phyloP scores from a whole-genome alignment of 129 eudicot species.

The Pulicaria dysenterica region DNA sequence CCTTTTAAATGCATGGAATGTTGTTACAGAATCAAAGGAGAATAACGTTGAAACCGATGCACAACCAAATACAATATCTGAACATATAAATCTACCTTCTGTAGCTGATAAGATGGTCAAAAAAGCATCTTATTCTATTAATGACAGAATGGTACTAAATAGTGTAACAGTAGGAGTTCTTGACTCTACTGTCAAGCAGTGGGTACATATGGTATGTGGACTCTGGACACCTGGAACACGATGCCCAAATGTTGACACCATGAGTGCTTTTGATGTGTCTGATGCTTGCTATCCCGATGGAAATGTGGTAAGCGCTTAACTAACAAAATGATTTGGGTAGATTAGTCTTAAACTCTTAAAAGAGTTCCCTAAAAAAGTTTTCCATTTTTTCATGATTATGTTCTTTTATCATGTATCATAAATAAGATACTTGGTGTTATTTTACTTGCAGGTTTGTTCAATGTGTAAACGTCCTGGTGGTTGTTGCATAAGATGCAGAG shows the following conservation, averaged over 20 bases:
- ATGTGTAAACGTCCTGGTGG: constrained; percentile 66
- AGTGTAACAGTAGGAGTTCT: constrained; percentile 50
- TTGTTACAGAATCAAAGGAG: constrained; percentile 33
- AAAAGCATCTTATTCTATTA: constrained; percentile 21
- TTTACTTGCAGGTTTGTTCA: constrained; percentile 49
- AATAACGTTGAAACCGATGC: constrained; percentile 24
- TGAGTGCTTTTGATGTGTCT: constrained; percentile 73
- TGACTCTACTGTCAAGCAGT: constrained; percentile 58
- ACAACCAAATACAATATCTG: constrained; percentile 24
- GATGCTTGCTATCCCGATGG: constrained; percentile 42
- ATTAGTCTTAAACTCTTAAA: background rate
- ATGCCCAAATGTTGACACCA: constrained; percentile 70
- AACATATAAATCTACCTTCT: constrained; percentile 32
- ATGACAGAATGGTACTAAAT: constrained; percentile 31
- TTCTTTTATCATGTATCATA: constrained; percentile 5
- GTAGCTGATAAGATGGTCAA: constrained; percentile 15
- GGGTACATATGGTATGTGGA: constrained; percentile 78
- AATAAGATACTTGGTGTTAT: constrained; percentile 12
- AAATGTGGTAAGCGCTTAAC: constrained; percentile 41
- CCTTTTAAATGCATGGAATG: constrained; percentile 53
- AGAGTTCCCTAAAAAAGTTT: background rate
- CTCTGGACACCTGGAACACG: constrained; percentile 71
- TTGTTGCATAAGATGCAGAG: constrained; percentile 59
- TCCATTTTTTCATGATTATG: constrained; percentile 16
- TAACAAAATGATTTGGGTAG: background rate